phyloP scores from a whole-genome alignment of 2,329 filamentous ascomycete genomes.

The Sporothrix pseudoabietina region DNA sequence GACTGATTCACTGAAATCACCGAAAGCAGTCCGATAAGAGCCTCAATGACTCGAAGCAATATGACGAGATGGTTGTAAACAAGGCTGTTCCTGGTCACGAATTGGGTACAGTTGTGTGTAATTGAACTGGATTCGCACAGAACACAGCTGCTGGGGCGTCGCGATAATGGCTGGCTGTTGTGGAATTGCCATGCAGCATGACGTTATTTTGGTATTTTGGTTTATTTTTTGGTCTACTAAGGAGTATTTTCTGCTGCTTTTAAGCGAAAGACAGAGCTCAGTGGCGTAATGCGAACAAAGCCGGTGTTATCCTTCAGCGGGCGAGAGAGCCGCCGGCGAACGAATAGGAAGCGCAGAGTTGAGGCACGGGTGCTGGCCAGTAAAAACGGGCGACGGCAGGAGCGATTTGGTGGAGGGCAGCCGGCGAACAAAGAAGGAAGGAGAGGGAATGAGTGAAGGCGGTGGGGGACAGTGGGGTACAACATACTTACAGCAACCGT shows the following conservation, averaged over 20 bases:
- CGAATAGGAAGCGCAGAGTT: slow-evolving; percentile 25
- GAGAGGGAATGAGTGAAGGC: neutral
- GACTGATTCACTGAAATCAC: neutral
- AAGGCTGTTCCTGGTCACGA: neutral
- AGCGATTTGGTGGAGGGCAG: neutral
- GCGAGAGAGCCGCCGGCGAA: neutral
- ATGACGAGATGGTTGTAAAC: neutral
- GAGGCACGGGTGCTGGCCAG: slow-evolving; percentile 24
- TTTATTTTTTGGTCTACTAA: neutral
- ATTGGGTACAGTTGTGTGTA: neutral
- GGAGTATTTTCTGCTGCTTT: neutral
- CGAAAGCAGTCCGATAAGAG: neutral
- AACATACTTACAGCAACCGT: neutral
- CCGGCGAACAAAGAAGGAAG: neutral
- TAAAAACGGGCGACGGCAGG: neutral
- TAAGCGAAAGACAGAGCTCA: neutral
- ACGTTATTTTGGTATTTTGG: neutral
- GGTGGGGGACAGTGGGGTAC: neutral
- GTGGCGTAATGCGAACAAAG: slow-evolving; percentile 14
- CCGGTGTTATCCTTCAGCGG: slow-evolving; percentile 18
- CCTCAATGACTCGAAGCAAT: neutral
- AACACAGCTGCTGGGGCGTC: neutral
- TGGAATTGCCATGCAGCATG: slow-evolving; percentile 23
- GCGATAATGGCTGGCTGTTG: neutral
- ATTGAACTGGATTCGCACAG: neutral